These are phyloP conservation scores for Pachysolen tannophilus DNA, from an alignment of 805 yeast genomes.

Conservation along the genomic window DNA sequence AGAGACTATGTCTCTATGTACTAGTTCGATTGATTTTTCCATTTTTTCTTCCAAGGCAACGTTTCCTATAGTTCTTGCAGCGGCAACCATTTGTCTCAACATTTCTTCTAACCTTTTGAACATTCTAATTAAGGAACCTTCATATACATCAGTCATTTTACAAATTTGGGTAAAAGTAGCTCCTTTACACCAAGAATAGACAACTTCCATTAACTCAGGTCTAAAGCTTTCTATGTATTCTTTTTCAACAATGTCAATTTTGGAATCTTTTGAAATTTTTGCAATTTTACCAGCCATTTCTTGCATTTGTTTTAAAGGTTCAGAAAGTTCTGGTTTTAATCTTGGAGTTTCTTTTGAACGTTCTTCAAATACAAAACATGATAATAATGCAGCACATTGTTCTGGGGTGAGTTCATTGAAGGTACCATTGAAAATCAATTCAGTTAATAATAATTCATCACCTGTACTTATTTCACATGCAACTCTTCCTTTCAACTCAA, in stretches of 20 bases:
- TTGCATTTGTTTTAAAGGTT: conserved; percentile 80
- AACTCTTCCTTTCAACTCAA: conserved; percentile 94
- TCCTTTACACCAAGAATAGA: conserved; percentile 93
- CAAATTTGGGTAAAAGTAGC: conserved; percentile 95
- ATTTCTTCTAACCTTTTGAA: conserved; percentile 92
- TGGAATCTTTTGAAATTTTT: conserved; percentile 80
- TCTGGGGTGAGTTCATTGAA: conserved; percentile 83
- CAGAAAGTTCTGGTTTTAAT: conserved; percentile 83
- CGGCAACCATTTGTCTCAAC: conserved; percentile 80
- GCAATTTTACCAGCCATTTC: conserved; percentile 91
- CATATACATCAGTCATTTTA: conserved; percentile 98
- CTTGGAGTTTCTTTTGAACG: conserved; percentile 84
- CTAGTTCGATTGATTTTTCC: conserved; percentile 76
- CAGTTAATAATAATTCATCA: conserved; percentile 79
- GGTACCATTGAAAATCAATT: conserved; percentile 89
- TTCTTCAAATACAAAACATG: conserved; percentile 97
- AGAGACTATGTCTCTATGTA: conserved; percentile 93
- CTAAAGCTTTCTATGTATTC: conserved; percentile 90
- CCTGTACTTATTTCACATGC: conserved; percentile 96
- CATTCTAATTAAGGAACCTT: conserved; percentile 91
- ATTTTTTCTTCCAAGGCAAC: conserved; percentile 77
- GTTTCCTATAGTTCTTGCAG: conserved; percentile 94
- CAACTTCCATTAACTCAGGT: conserved; percentile 95
- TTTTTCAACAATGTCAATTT: conserved; percentile 82
- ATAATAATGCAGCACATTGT: conserved; percentile 85